Conservation (phyloP, 495 filamentous ascomycete genomes). For the Penicillium subrubescens region DNA sequence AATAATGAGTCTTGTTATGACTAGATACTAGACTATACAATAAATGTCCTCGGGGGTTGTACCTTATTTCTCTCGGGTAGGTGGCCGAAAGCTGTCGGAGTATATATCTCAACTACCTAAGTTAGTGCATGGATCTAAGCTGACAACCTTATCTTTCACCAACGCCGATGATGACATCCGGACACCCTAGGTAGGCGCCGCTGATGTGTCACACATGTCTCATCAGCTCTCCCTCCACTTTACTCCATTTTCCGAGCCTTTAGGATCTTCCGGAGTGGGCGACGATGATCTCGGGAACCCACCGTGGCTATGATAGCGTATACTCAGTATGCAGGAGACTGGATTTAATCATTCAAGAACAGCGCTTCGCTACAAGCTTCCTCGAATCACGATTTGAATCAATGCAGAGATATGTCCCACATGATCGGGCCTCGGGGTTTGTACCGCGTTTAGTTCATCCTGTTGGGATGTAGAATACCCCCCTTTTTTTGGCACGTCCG, state of each 20-base stretch:
- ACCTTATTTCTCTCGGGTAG: too few relatives aligned
- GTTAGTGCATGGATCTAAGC: too few relatives aligned
- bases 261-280: background rate
- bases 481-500: background rate
- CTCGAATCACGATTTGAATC: slow-evolving; percentile 15
- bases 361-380: slow-evolving; percentile 11
- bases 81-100: too few relatives aligned
- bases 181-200: background rate
- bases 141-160: too few relatives aligned
- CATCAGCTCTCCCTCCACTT: background rate
- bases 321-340: slow-evolving; percentile 22
- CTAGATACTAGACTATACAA: background rate
- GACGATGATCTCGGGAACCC: background rate
- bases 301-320: slow-evolving; percentile 13
- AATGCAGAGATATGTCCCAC: slow-evolving; percentile 6
- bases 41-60: background rate
- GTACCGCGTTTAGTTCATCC: slow-evolving; percentile 28
- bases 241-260: background rate
- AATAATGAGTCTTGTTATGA: too few relatives aligned
- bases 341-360: slow-evolving; percentile 9
- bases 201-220: background rate
- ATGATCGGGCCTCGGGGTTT: slow-evolving; percentile 15
- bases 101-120: background rate
- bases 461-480: slow-evolving; percentile 8
- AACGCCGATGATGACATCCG: background rate